These are phyloP conservation scores for Stemphylium lycopersici DNA, from an alignment of 2,329 filamentous ascomycete genomes.

Conservation along the genomic window DNA sequence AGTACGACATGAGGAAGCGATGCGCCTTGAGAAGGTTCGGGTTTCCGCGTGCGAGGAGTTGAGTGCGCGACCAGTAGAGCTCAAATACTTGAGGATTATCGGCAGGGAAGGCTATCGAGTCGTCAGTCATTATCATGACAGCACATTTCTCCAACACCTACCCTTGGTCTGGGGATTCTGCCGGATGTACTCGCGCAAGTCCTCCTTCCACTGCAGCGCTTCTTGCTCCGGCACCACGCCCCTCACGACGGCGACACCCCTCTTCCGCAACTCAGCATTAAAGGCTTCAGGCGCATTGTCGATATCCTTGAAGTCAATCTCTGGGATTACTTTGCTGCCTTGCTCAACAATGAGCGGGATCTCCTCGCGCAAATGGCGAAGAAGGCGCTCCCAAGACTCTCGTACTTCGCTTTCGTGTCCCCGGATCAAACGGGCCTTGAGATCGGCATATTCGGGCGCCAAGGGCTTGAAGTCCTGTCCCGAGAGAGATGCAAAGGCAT, in stretches of 20 bases:
- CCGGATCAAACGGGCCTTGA: constrained; percentile 54
- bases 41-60: constrained; percentile 56
- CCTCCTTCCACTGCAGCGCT: constrained; percentile 53
- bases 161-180: constrained; percentile 55
- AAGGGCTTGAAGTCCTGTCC: constrained; percentile 55
- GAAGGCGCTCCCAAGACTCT: constrained; percentile 55
- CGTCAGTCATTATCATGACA: constrained; percentile 10
- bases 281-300: constrained; percentile 61
- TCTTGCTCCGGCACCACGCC: constrained; percentile 54
- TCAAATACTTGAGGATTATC: constrained; percentile 59
- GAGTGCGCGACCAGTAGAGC: constrained; percentile 57
- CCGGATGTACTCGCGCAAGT: constrained; percentile 53
- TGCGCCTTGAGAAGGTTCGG: constrained; percentile 56
- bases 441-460: constrained; percentile 52
- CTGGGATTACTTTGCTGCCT: constrained; percentile 52
- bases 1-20: constrained; percentile 57
- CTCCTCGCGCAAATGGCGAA: constrained; percentile 52
- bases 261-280: constrained; percentile 62
- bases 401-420: constrained; percentile 56
- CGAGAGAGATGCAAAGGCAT: constrained; percentile 57
- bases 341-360: constrained; percentile 52
- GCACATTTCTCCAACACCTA: background rate
- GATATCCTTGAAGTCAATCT: constrained; percentile 56
- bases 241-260: constrained; percentile 58
- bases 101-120: constrained; percentile 51